Base-by-base conservation (phyloP, 2,329 filamentous ascomycete genomes). In the Penicillium sp. region DNA sequence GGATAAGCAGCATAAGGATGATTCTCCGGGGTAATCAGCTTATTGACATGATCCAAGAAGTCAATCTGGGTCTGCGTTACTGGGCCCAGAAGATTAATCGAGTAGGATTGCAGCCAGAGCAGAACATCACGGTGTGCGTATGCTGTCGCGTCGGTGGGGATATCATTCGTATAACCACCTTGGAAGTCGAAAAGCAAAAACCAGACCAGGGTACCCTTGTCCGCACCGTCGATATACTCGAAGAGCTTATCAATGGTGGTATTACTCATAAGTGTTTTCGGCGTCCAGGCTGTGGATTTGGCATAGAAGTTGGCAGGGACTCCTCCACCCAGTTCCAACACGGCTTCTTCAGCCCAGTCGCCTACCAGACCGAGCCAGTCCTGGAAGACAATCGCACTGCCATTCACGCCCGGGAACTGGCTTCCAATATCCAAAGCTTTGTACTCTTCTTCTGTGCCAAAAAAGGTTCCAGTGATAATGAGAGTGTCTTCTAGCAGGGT, bases 111-210 rank as follows among this genome's bases (percentile, higher is more conserved):
- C 58, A 84, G 78, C 69, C 84, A 85, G 68, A 85, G 78, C 30
- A 86, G 60, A 56, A 83, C 83, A 73, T 87, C 81, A 42, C 85
- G 80, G 60, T 87, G 84, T 0, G 80, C 78, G 60, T 84, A 87
- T 7, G 84, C 79, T 0, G 84, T 86, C 10, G 78, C 79, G 54
- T 84, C 74, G 51, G 66, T 64, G 0, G 82, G 68, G 1, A 81
- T 72, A 51, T 87, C 83, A 57, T 74, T 78, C 49, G 84, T 77
- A 20, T 82, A 83, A 7, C 85, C 84, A 40, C 84, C 84, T n/a
- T 78, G 75, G 0, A 82, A 78, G 63, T 86, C 82, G 61, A 86
- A 86, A 39, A 85, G 82, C 51, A 83, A 70, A 61, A 81, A 80
- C 82, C 84, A 85, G 2, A 83, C 55, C 4, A 79, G 66, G 0